Base-by-base conservation (phyloP, 768 basidiomycete species). In the Mycena polygramma region DNA sequence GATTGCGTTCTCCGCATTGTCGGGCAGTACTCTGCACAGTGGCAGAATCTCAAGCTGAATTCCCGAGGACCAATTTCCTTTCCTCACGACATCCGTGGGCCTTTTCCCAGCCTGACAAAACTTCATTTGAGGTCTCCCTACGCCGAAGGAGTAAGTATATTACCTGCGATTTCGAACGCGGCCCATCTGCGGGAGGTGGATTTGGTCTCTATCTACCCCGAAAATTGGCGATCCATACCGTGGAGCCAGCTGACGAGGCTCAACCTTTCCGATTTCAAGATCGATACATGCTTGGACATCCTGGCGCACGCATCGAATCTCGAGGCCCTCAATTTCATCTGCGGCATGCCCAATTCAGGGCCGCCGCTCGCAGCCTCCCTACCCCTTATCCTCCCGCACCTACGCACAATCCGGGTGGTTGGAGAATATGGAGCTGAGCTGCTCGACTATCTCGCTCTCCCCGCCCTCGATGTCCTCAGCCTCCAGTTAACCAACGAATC, bases 61-160 rank as follows among this genome's bases (percentile, higher is more conserved):
- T 63, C 60, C 7, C 24, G 52, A 39, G 60, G 60, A 22, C 60
- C 49, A n/a, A 51, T 62, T 24, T 36, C 49, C 10, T 62, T 62
- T 36, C 60, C 60, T n/a, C 35, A 36, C 49, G 48, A 62, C 4
- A 52, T 62, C 13, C 30, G 49, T 4, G 60, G n/a, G 1, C 60
- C 60, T 19, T 52, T 62, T 39, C n/a, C 60, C 19, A 6, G 7
- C 24, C 62, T 63, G 19, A 52, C 51, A 20, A 54, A 0, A 26
- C 7, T 63, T 20, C 2, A n/a, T 3, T 51, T 63, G 10, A 20
- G 6, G 41, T 8, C 41, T 30, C 30, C 30, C 39, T 52, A 20
- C 41, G 24, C 39, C 9, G 7, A 8, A 9, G 62, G 52, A 43
- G 7, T 11, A 15, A 53, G 39, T 39, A 54, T 24, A 10, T 26